Percentiles rank a stretch among this genome's conserved stretches.
Evolutionary conservation across 805 yeast species (phyloP).

Genomic region (Suhomyces vadensis): DNA sequence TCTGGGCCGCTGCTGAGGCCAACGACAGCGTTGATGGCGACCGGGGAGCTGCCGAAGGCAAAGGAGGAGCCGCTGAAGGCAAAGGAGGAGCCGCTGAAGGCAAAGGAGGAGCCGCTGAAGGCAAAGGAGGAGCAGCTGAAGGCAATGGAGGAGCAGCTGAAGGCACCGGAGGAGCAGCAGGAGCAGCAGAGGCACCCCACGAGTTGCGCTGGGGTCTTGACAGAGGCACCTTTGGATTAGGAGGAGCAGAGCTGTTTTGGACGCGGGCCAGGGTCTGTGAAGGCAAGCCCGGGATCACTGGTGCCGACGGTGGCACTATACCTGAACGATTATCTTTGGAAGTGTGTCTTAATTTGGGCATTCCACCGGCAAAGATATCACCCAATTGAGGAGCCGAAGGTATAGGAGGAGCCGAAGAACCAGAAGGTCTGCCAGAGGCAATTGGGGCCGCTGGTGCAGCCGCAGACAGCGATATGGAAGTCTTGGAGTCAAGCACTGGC

Average conservation of each 20-base stretch:
- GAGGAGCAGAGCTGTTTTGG: too few species aligned
- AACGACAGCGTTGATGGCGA: conserved; percentile 14
- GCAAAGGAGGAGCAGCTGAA: conserved; percentile 20
- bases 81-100: conserved; percentile 24
- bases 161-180: conserved; percentile 17
- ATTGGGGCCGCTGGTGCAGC: conserved; percentile 23
- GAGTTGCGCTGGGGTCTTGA: conserved; percentile 14
- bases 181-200: conserved; percentile 18
- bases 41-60: conserved; percentile 13
- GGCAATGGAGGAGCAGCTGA: conserved; percentile 23
- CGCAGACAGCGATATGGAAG: conserved; percentile 43
- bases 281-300: conserved; percentile 41
- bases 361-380: conserved; percentile 74
- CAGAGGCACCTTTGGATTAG: conserved; percentile 7
- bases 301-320: conserved; percentile 39
- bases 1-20: background rate
- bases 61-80: conserved; percentile 17
- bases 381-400: conserved; percentile 53
- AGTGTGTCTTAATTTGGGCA: conserved; percentile 62
- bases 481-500: conserved; percentile 57
- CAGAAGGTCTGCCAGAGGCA: conserved; percentile 20
- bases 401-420: conserved; percentile 23
- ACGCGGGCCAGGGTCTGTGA: background rate
- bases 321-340: conserved; percentile 37
- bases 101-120: conserved; percentile 17